Base-by-base conservation (phyloP, 345 rosid species). In the Aurinia saxatilis region DNA sequence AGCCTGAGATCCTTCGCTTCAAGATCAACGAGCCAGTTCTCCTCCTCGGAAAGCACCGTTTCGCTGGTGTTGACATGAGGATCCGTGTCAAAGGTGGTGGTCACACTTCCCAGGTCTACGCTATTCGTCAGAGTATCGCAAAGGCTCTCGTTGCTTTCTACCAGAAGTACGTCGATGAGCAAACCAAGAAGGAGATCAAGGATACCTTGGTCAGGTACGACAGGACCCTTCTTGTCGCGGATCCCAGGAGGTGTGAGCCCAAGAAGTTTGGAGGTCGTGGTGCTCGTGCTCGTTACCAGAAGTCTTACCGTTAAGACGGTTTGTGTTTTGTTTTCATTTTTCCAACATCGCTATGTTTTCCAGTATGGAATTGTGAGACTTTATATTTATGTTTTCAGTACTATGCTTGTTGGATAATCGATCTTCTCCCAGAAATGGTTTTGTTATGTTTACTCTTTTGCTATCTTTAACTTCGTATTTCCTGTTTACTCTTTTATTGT, bases 221-320 rank as follows among this genome's bases (percentile, higher is more conserved):
- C 19, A 76, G 97, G 84, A 90, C 97, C 30, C 55, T 90, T 54
- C 88, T 90, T 0, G 97, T 90, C 5, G 97, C 95, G 3, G 97
- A 90, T 70, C 95, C 97, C 0, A 80, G 97, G 56, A 73, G 97
- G 23, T 90, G 97, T 72, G 95, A 90, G 93, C 90, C 97, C 10
- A 90, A 90, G 87, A 90, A 90, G 84, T 90, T 90, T 31, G 97
- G 97, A 64, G 97, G 97, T 37, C 89, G 85, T 45, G 95, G 97
- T 70, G 95, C 95, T 44, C 82, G 97, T 57, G 82, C 97, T 9
- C 85, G 95, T 75, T 90, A 85, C 84, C 97, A 90, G 86, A 90
- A 90, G 79, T 77, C 85, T 87, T 90, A 90, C 69, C 97, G 95
- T 85, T 90, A 75, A 85, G 50, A 51, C 38, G 67, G 73, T 61